A percentile compares a stretch with the other conserved stretches of the same genome.
Evolutionary conservation across 148 eudicot genomes (phyloP).

Genomic region (Spergularia bocconei): DNA sequence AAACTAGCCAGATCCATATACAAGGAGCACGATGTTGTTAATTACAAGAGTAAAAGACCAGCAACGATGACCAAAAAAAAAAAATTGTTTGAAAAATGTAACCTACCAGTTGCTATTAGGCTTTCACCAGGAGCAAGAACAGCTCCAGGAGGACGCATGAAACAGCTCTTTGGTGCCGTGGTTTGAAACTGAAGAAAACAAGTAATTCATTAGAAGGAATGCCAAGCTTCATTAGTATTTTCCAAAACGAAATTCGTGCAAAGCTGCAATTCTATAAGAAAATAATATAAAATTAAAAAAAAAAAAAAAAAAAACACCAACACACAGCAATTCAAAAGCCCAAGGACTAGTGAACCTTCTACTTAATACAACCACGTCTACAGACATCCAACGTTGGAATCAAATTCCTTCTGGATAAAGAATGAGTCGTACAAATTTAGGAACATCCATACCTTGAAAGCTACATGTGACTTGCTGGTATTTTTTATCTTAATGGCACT

Average conservation of each 20-base stretch:
- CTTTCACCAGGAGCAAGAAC: conserved; percentile 89
- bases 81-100: not conserved
- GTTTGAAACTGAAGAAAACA: conserved; percentile 81
- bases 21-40: not conserved
- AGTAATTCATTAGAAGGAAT: not conserved
- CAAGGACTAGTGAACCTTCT: not conserved
- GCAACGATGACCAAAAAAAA: not conserved
- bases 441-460: conserved; percentile 66
- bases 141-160: conserved; percentile 96
- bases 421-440: not conserved
- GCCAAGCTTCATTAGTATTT: not conserved
- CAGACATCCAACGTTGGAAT: not conserved
- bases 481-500: conserved; percentile 87
- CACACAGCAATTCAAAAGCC: not conserved
- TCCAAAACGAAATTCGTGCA: not conserved
- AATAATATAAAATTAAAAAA: too few species aligned
- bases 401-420: not conserved
- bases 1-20: conserved; percentile 43
- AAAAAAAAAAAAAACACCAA: too few species aligned
- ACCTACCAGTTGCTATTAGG: conserved; percentile 72
- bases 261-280: not conserved
- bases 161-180: conserved; percentile 88
- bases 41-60: not conserved
- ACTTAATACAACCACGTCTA: not conserved
- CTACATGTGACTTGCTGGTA: conserved; percentile 80